Conservation (phyloP, 2,329 filamentous ascomycete species). For the Pestalotiopsis sp. region DNA sequence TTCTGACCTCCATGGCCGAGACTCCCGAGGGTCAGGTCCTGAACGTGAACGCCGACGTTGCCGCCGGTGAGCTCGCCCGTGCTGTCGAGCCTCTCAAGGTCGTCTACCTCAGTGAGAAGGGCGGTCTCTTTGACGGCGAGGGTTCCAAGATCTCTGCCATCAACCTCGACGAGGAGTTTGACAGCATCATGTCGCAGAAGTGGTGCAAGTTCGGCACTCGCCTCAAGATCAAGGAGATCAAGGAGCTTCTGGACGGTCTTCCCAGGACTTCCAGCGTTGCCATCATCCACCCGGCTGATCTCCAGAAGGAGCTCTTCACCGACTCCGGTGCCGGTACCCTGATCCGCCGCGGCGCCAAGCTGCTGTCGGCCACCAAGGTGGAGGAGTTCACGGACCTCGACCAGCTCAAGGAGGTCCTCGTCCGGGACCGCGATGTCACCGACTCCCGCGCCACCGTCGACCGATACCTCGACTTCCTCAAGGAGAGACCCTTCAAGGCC, state of each 20-base stretch:
- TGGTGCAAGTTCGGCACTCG: slow-evolving; percentile 96
- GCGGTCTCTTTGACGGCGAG: slow-evolving; percentile 90
- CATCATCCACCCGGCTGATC: slow-evolving; percentile 93
- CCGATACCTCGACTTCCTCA: slow-evolving; percentile 80
- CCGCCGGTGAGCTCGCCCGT: slow-evolving; percentile 88
- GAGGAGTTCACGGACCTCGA: slow-evolving; percentile 76
- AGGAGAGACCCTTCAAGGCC: slow-evolving; percentile 80
- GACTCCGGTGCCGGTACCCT: slow-evolving; percentile 93
- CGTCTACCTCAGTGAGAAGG: slow-evolving; percentile 98
- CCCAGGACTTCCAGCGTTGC: slow-evolving; percentile 93
- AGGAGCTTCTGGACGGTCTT: slow-evolving; percentile 85
- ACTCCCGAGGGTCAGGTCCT: slow-evolving; percentile 87
- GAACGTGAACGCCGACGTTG: slow-evolving; percentile 97
- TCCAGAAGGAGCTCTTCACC: slow-evolving; percentile 96
- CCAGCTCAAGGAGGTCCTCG: slow-evolving; percentile 79
- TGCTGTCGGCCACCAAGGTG: slow-evolving; percentile 73
- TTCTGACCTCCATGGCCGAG: slow-evolving; percentile 96
- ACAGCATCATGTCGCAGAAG: slow-evolving; percentile 86
- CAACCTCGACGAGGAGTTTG: slow-evolving; percentile 96
- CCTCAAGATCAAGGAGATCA: slow-evolving; percentile 97
- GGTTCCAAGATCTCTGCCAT: slow-evolving; percentile 95
- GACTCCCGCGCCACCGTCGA: slow-evolving; percentile 85
- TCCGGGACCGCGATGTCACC: slow-evolving; percentile 79
- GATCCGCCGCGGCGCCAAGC: slow-evolving; percentile 89
- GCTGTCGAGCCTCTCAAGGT: slow-evolving; percentile 93